Conservation (phyloP, 768 basidiomycete species). For the Dioszegia aurantiaca region DNA sequence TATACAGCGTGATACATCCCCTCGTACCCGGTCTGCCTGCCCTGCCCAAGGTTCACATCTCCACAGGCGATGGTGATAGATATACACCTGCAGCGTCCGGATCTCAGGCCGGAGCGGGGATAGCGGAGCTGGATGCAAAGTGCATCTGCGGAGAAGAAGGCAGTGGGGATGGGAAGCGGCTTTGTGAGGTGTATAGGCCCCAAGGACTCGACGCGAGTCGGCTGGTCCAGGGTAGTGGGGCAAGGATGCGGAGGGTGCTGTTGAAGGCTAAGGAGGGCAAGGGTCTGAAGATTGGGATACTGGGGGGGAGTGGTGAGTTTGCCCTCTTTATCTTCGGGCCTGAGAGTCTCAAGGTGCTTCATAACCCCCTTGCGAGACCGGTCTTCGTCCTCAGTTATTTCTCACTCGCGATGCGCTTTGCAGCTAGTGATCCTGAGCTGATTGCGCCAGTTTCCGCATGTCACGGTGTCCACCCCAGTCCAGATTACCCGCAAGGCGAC, state of each 20-base stretch:
- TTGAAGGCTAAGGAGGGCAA: constrained; percentile 37
- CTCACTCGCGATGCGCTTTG: background rate
- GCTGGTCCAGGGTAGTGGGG: constrained; percentile 37
- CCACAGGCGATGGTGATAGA: background rate
- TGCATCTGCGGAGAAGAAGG: constrained; percentile 31
- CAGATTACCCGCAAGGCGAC: constrained; percentile 42
- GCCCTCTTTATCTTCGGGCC: no score
- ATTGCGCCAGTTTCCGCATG: constrained; percentile 43
- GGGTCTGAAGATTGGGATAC: constrained; percentile 39
- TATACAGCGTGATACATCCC: constrained; percentile 36
- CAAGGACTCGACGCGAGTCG: constrained; percentile 33
- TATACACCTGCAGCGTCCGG: background rate
- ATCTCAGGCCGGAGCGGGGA: no score
- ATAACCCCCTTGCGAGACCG: no score
- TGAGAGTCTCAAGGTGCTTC: no score
- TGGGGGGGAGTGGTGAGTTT: constrained; percentile 49
- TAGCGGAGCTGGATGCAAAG: constrained; percentile 18
- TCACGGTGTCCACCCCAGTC: constrained; percentile 45
- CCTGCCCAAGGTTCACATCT: constrained; percentile 28
- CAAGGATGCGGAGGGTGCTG: constrained; percentile 37
- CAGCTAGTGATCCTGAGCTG: no score
- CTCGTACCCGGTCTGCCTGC: constrained; percentile 41
- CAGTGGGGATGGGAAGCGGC: constrained; percentile 28
- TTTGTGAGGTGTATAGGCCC: constrained; percentile 41
- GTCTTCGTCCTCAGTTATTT: no score